Percentiles rank a stretch among this genome's conserved stretches.
Evolutionary conservation across 2,329 filamentous ascomycete species (phyloP).

Genomic region (Ilyonectria sp.): DNA sequence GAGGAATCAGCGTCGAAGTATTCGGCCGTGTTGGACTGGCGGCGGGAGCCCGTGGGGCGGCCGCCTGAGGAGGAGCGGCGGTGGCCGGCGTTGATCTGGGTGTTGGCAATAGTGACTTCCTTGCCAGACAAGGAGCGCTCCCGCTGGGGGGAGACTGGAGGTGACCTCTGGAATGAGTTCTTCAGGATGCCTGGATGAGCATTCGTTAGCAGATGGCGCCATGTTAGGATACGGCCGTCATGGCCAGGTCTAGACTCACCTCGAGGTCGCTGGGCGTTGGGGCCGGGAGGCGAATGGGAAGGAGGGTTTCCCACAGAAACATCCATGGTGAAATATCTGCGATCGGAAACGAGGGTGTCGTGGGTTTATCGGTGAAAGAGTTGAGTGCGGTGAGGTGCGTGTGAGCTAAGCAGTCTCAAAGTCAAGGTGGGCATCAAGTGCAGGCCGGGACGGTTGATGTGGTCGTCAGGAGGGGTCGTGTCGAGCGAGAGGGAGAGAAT

Average conservation of each 20-base stretch:
- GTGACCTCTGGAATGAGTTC: conserved; percentile 81
- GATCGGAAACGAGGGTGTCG: conserved; percentile 17
- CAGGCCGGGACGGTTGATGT: conserved; percentile 9
- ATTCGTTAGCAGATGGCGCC: conserved; percentile 17
- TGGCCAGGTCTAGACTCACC: conserved; percentile 52
- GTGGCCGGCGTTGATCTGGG: conserved; percentile 91
- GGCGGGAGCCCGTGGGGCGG: conserved; percentile 76
- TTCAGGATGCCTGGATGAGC: conserved; percentile 85
- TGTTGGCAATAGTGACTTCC: conserved; percentile 94
- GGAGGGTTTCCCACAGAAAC: conserved; percentile 56
- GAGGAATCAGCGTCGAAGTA: conserved; percentile 65
- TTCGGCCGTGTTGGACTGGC: conserved; percentile 72
- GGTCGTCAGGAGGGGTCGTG: conserved; percentile 11
- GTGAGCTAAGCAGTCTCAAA: conserved; percentile 18
- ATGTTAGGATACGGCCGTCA: neutral
- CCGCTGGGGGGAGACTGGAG: conserved; percentile 64
- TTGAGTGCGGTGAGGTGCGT: conserved; percentile 13
- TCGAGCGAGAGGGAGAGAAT: conserved; percentile 2
- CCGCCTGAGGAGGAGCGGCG: conserved; percentile 84
- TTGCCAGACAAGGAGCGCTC: conserved; percentile 74
- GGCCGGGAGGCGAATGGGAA: conserved; percentile 60
- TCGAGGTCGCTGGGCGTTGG: conserved; percentile 61
- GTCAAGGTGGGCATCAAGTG: conserved; percentile 11
- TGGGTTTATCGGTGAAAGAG: conserved; percentile 34
- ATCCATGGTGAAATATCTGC: conserved; percentile 56